phyloP scores from a whole-genome alignment of 441 rosid genomes.

The Viola pubescens region DNA sequence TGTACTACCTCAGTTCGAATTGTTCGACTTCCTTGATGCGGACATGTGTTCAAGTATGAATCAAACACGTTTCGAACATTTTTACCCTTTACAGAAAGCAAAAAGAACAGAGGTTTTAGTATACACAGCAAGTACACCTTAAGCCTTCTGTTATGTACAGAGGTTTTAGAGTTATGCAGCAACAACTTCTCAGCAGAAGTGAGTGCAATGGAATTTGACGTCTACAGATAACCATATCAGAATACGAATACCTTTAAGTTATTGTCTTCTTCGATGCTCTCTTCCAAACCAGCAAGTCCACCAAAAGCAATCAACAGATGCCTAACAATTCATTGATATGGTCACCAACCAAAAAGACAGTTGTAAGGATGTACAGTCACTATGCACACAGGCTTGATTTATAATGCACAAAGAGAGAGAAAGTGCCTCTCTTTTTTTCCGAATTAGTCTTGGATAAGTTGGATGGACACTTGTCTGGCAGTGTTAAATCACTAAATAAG shows the following conservation, averaged over 20 bases:
- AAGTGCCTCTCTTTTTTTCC: no score
- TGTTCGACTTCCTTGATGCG: conserved; percentile 94
- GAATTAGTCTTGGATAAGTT: no score
- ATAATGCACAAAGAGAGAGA: no score
- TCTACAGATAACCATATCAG: no score
- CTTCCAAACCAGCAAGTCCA: conserved; percentile 96
- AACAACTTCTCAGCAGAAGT: not conserved
- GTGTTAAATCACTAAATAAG: no score
- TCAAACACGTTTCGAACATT: conserved; percentile 50
- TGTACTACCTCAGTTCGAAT: conserved; percentile 91
- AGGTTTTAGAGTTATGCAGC: not conserved
- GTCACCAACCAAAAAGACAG: not conserved
- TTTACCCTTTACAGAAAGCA: conserved; percentile 45
- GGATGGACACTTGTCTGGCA: no score
- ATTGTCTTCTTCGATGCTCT: conserved; percentile 68
- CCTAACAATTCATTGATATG: conserved; percentile 28
- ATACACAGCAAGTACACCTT: not conserved
- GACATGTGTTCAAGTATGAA: conserved; percentile 80
- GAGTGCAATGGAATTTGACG: no score
- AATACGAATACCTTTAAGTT: conserved; percentile 48
- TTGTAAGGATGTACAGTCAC: no score
- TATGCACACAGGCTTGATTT: no score
- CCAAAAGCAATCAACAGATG: conserved; percentile 94
- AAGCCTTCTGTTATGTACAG: not conserved
- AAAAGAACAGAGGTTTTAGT: not conserved